A percentile compares a stretch with the other conserved stretches of the same genome.
These are phyloP conservation scores for Tremella yokohamensis DNA, from an alignment of 768 basidiomycete species.

Conservation along the genomic window DNA sequence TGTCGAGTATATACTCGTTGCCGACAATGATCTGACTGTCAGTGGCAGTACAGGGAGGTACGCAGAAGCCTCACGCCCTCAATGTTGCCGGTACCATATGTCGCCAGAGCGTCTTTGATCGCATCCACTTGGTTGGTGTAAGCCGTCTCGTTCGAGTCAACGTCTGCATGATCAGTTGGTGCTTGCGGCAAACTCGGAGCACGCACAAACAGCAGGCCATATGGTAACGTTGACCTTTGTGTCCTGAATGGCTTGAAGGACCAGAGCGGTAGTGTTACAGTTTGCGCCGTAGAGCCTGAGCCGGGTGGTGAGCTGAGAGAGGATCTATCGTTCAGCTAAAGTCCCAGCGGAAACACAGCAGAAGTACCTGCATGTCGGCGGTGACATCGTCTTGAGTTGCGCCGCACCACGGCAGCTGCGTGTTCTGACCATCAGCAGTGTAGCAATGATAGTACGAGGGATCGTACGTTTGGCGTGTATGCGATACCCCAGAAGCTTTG, in stretches of 20 bases:
- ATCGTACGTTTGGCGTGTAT: slow-evolving; percentile 64
- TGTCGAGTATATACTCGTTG: slow-evolving; percentile 83
- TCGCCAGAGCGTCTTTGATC: slow-evolving; percentile 67
- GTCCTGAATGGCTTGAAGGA: slow-evolving; percentile 79
- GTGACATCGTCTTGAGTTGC: slow-evolving; percentile 46
- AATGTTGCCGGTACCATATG: slow-evolving; percentile 72
- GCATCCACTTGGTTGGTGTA: slow-evolving; percentile 69
- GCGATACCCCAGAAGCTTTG: slow-evolving; percentile 81
- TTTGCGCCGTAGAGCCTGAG: slow-evolving; percentile 66
- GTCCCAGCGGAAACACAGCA: neutral
- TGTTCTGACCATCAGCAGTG: slow-evolving; percentile 2
- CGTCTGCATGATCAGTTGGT: slow-evolving; percentile 38
- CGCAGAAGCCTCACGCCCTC: slow-evolving; percentile 55
- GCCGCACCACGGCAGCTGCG: slow-evolving; percentile 35
- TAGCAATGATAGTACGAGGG: neutral
- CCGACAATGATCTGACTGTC: slow-evolving; percentile 67
- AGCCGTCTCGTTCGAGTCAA: slow-evolving; percentile 62
- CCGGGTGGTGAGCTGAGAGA: slow-evolving; percentile 75
- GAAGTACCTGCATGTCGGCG: slow-evolving; percentile 42
- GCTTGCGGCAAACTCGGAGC: neutral
- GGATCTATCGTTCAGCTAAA: slow-evolving; percentile 55
- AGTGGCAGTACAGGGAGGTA: neutral
- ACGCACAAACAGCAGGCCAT: slow-evolving; percentile 53
- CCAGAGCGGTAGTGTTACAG: slow-evolving; percentile 52
- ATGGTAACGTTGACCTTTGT: slow-evolving; percentile 85